phyloP scores from a whole-genome alignment of 129 eudicot species.

The Scalesia atractyloides region DNA sequence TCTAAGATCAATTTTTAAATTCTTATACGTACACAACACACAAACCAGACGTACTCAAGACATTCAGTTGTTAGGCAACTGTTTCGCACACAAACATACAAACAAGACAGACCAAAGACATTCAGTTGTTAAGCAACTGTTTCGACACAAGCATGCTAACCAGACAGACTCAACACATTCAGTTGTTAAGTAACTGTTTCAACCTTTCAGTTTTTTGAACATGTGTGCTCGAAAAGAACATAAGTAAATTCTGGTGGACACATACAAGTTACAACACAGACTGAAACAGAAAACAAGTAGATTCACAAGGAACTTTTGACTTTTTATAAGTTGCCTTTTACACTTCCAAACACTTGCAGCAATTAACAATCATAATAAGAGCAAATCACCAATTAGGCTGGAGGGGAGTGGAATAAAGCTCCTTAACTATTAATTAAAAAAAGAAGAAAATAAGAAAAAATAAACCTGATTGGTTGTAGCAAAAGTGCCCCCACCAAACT shows the following conservation, averaged over 20 bases:
- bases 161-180: background rate
- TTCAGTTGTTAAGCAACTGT: background rate
- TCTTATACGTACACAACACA: no score
- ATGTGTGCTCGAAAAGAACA: conserved; percentile 12
- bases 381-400: background rate
- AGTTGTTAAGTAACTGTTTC: background rate
- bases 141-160: background rate
- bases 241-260: background rate
- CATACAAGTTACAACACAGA: background rate
- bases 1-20: no score
- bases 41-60: no score
- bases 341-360: background rate
- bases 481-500: no score
- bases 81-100: no score
- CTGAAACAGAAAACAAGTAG: background rate
- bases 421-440: no score
- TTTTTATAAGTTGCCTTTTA: background rate
- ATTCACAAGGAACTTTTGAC: background rate
- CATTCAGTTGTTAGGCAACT: no score
- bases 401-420: no score
- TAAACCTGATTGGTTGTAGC: no score
- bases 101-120: background rate
- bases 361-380: background rate
- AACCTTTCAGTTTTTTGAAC: background rate
- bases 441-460: no score